Evolutionary conservation across 202 grass and related monocot species (phyloP).

Genomic region (Setaria viridis): DNA sequence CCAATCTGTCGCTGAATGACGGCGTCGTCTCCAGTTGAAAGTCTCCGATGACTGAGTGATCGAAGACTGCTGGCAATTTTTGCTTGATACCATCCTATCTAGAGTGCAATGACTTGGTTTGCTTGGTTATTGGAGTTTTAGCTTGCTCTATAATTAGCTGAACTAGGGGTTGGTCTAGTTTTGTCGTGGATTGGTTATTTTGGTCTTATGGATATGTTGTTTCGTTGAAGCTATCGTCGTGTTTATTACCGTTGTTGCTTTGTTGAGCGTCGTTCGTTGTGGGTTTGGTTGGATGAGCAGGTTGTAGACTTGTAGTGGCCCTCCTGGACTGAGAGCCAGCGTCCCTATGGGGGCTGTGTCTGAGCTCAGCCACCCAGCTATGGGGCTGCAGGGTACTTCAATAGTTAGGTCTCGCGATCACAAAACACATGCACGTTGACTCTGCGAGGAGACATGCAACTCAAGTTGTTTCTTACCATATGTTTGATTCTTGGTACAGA

Average conservation of each 20-base stretch:
- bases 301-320: too few relatives aligned
- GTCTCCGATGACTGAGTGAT: not conserved
- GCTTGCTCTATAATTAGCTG: conserved; percentile 31
- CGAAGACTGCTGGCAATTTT: conserved; percentile 37
- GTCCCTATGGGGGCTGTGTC: too few relatives aligned
- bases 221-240: conserved; percentile 13
- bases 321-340: too few relatives aligned
- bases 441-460: too few relatives aligned
- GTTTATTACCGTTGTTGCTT: not conserved
- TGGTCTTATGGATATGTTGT: conserved; percentile 32
- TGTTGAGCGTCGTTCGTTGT: not conserved
- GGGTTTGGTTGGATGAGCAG: too few relatives aligned
- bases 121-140: conserved; percentile 49
- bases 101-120: conserved; percentile 51
- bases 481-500: too few relatives aligned
- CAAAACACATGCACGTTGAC: too few relatives aligned
- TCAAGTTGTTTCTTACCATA: too few relatives aligned
- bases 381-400: too few relatives aligned
- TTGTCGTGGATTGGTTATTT: conserved; percentile 31
- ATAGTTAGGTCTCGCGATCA: too few relatives aligned
- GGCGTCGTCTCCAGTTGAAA: conserved; percentile 45
- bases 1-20: conserved; percentile 66
- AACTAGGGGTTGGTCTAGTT: conserved; percentile 28
- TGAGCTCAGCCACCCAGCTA: too few relatives aligned
- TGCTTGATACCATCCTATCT: conserved; percentile 42